Conservation (phyloP, 805 yeast genomes). For the Wickerhamomyces hampshirensis region DNA sequence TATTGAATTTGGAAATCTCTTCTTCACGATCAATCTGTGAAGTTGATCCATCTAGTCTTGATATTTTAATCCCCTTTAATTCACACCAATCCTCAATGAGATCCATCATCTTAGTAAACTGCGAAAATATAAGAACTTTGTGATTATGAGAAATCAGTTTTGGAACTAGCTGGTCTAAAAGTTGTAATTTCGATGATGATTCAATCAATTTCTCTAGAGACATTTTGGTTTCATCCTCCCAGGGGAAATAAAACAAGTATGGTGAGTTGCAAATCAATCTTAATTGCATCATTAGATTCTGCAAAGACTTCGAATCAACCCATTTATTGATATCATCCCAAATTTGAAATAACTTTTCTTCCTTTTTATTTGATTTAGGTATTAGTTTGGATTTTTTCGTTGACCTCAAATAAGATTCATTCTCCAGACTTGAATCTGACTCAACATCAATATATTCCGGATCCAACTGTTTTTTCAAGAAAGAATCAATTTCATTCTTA, state of each 20-base stretch:
- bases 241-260: constrained; percentile 77
- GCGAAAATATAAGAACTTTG: constrained; percentile 79
- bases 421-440: constrained; percentile 11
- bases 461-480: constrained; percentile 35
- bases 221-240: constrained; percentile 39
- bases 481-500: constrained; percentile 34
- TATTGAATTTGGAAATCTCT: constrained; percentile 47
- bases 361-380: constrained; percentile 4
- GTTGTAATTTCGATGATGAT: constrained; percentile 68
- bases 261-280: constrained; percentile 86
- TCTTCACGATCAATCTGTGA: constrained; percentile 60
- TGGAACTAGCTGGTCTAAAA: constrained; percentile 59
- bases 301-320: constrained; percentile 48
- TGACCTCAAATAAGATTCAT: constrained; percentile 9
- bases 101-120: constrained; percentile 81
- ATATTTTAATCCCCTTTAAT: constrained; percentile 37
- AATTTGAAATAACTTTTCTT: constrained; percentile 9
- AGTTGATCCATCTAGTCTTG: constrained; percentile 76
- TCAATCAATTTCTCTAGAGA: constrained; percentile 38
- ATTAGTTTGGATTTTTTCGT: background rate
- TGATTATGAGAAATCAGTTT: constrained; percentile 47
- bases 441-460: constrained; percentile 24
- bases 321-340: constrained; percentile 30
- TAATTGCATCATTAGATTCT: constrained; percentile 76
- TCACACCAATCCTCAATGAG: constrained; percentile 71